Conservation (phyloP, 2,329 filamentous ascomycete genomes). For the Aquanectria penicillioides region DNA sequence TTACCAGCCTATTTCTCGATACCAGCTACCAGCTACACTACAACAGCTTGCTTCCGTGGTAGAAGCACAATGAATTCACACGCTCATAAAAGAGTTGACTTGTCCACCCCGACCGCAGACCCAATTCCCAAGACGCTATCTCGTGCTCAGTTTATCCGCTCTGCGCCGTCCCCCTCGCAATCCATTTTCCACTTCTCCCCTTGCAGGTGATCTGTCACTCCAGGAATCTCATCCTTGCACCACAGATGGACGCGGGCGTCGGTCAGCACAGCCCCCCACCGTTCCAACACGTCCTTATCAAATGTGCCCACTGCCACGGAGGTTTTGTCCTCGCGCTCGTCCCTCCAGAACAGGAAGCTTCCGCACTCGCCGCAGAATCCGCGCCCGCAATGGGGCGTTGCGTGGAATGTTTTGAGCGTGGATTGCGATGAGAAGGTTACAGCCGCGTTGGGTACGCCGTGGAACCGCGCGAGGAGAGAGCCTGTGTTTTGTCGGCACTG, state of each 20-base stretch:
- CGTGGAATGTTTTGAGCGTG: conserved; percentile 52
- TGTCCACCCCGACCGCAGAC: not conserved
- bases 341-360: conserved; percentile 58
- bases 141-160: conserved; percentile 20
- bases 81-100: too few relatives aligned
- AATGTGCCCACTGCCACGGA: conserved; percentile 55
- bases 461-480: conserved; percentile 54
- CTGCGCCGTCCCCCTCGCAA: conserved; percentile 34
- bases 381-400: conserved; percentile 52
- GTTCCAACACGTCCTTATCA: conserved; percentile 54
- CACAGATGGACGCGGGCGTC: conserved; percentile 52
- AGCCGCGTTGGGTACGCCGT: conserved; percentile 48
- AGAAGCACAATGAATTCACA: too few relatives aligned
- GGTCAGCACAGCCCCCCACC: conserved; percentile 53
- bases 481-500: conserved; percentile 65
- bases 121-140: too few relatives aligned
- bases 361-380: conserved; percentile 62
- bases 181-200: conserved; percentile 38
- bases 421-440: conserved; percentile 48
- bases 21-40: conserved; percentile 16
- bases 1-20: conserved; percentile 11
- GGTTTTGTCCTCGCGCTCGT: conserved; percentile 41
- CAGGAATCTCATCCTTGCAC: conserved; percentile 57
- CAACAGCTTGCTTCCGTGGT: not conserved
- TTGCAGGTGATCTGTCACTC: conserved; percentile 56